These are phyloP conservation scores for Plasmodium sp. DNA, from an alignment of 169 alveolate species.

Conservation along the genomic window DNA sequence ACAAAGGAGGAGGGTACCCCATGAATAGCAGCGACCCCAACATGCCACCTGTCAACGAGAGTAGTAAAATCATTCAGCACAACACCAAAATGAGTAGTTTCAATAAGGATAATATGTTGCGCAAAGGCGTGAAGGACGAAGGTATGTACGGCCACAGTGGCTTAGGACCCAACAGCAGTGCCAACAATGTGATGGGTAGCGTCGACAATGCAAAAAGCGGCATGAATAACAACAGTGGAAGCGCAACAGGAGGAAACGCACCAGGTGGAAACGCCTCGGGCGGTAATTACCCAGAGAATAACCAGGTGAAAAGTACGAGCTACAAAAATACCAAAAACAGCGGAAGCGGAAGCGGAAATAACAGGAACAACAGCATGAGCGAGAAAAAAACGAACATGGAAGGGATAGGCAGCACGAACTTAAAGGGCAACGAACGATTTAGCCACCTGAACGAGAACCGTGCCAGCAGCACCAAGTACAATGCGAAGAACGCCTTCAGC, in stretches of 20 bases:
- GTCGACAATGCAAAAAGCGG: neutral
- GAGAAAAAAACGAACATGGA: constrained; percentile 20
- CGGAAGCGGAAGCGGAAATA: neutral
- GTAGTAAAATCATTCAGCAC: neutral
- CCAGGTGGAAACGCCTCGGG: neutral
- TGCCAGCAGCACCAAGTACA: constrained; percentile 14
- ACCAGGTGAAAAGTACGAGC: constrained; percentile 7
- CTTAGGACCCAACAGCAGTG: neutral
- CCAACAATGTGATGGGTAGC: neutral
- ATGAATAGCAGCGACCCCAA: neutral
- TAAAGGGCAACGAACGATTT: constrained; percentile 39
- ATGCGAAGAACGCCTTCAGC: constrained; percentile 11
- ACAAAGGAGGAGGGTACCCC: neutral
- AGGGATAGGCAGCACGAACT: neutral
- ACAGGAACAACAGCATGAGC: constrained; percentile 2
- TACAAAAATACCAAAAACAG: constrained; percentile 9
- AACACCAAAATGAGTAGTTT: constrained; percentile 8
- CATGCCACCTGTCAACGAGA: constrained; percentile 18
- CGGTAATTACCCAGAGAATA: constrained; percentile 11
- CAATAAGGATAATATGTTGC: constrained; percentile 27
- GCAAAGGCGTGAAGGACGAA: constrained; percentile 36
- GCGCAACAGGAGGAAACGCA: neutral
- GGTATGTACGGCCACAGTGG: neutral
- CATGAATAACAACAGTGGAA: neutral
- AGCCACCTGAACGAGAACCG: constrained; percentile 24